Conservation (phyloP, 345 rosid species). For the Euphorbia tirucalli region DNA sequence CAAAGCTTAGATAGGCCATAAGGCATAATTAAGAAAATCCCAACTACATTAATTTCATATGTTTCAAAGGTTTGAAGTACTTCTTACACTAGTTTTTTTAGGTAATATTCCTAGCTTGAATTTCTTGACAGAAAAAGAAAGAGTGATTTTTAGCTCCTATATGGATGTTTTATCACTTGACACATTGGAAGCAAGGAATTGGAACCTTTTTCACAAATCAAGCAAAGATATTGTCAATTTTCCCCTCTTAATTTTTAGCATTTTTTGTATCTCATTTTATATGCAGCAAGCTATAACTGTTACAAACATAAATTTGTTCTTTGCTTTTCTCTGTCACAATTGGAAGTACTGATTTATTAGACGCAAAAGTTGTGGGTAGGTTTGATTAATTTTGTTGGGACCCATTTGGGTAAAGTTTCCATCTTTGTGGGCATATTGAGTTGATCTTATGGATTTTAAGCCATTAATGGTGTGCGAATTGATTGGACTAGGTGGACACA, state of each 20-base stretch:
- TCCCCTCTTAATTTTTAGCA: background rate
- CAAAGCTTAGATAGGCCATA: slow-evolving; percentile 22
- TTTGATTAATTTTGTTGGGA: background rate
- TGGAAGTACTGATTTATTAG: background rate
- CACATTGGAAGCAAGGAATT: background rate
- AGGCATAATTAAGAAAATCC: slow-evolving; percentile 4
- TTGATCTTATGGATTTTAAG: background rate
- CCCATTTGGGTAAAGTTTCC: background rate
- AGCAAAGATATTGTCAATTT: background rate
- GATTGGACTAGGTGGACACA: background rate
- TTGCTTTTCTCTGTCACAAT: too few species aligned
- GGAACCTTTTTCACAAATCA: background rate
- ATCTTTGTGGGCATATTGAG: background rate
- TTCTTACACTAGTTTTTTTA: background rate
- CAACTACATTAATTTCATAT: background rate
- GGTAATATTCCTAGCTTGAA: too few species aligned
- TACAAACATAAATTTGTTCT: background rate
- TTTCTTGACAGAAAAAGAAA: background rate
- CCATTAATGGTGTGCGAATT: background rate
- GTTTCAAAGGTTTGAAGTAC: background rate
- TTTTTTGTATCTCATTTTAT: background rate
- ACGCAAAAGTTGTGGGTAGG: background rate
- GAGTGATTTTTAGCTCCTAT: background rate
- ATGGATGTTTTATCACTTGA: slow-evolving; percentile 4
- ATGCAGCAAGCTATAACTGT: background rate